Evolutionary conservation across 208 protist species (phyloP).

Genomic region (Endotrypanum monterogeii): DNA sequence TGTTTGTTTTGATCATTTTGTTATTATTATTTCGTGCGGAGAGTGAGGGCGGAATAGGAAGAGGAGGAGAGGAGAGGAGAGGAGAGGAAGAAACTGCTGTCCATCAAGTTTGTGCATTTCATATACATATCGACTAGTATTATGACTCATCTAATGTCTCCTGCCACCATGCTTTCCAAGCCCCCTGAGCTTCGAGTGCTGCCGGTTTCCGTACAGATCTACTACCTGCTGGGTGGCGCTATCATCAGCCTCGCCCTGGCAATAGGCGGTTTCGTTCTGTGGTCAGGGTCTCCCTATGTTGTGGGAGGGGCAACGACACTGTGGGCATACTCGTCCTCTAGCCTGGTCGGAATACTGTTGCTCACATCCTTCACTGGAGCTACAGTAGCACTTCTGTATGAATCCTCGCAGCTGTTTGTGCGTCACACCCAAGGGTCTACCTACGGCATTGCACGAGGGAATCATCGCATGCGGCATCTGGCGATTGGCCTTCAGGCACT

Average conservation of each 20-base stretch:
- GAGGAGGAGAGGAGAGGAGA: no score
- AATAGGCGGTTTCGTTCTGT: constrained; percentile 5
- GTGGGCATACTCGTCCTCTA: constrained; percentile 18
- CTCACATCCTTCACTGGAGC: constrained; percentile 5
- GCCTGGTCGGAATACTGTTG: constrained; percentile 7
- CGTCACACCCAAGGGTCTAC: constrained; percentile 7
- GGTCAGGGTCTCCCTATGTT: constrained; percentile 4
- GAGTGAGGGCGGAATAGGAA: no score
- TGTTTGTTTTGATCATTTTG: no score
- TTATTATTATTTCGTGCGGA: no score
- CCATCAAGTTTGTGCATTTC: background rate
- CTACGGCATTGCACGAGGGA: background rate
- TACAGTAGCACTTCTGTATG: constrained; percentile 5
- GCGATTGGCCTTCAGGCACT: constrained; percentile 1
- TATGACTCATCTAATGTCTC: background rate
- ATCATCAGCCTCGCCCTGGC: constrained; percentile 18
- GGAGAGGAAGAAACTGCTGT: no score
- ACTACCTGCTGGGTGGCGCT: constrained; percentile 13
- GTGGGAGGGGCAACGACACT: constrained; percentile 9
- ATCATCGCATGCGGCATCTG: background rate
- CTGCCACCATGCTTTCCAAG: background rate
- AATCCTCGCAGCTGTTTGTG: constrained; percentile 20
- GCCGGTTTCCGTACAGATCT: constrained; percentile 14
- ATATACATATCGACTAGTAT: background rate
- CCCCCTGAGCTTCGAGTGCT: background rate